Conservation (phyloP, 1,139 yeast species). For the Geotrichum aggregatum region DNA sequence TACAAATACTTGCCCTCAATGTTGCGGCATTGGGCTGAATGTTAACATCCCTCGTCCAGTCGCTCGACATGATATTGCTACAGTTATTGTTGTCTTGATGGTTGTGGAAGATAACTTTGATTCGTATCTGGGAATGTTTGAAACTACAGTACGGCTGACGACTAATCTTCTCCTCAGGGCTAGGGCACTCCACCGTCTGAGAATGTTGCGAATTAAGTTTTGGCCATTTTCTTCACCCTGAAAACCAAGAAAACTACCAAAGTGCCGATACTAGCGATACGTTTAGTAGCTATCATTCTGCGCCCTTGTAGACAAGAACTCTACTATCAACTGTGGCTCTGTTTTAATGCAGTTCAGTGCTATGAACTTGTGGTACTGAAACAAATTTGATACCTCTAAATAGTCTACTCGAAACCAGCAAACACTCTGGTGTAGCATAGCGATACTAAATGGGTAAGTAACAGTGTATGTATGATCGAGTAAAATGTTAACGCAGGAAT, state of each 20-base stretch:
- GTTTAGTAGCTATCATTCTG: background rate
- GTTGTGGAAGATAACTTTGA: background rate
- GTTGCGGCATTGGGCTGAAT: conserved; percentile 13
- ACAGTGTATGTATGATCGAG: background rate
- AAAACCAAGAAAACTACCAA: background rate
- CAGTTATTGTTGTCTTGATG: too few relatives aligned
- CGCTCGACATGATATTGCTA: conserved; percentile 6
- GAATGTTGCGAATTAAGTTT: background rate
- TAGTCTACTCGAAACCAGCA: too few relatives aligned
- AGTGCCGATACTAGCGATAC: background rate
- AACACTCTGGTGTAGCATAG: too few relatives aligned
- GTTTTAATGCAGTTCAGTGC: too few relatives aligned
- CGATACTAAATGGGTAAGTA: background rate
- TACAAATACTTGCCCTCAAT: conserved; percentile 10
- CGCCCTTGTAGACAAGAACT: too few relatives aligned
- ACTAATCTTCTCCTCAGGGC: background rate
- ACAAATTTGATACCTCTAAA: too few relatives aligned
- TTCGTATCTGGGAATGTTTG: background rate
- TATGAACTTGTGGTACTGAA: too few relatives aligned
- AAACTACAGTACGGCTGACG: background rate
- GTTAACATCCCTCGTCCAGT: conserved; percentile 18
- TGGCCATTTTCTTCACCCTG: background rate
- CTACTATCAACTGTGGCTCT: too few relatives aligned
- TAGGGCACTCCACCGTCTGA: background rate
- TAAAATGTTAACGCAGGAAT: background rate